These are phyloP conservation scores for Senecio squalidus DNA, from an alignment of 140 eudicot genomes.

Conservation along the genomic window DNA sequence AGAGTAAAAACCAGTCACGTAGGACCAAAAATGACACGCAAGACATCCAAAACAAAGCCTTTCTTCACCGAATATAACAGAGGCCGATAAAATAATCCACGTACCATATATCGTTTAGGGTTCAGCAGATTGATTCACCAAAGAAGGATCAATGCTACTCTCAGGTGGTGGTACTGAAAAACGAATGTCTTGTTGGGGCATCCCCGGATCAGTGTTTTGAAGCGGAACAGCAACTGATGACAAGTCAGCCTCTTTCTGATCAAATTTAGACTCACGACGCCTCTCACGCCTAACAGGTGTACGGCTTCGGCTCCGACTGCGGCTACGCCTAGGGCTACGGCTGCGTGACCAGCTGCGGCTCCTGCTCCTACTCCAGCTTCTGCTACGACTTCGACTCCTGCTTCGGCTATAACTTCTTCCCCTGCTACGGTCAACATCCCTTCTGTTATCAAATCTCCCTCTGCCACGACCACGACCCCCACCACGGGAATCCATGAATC, in stretches of 20 bases:
- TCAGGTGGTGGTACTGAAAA: constrained; percentile 18
- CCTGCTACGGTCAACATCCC: constrained; percentile 61
- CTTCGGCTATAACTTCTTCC: constrained; percentile 70
- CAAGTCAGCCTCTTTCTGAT: constrained; percentile 22
- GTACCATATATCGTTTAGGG: constrained; percentile 19
- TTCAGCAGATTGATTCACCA: constrained; percentile 19
- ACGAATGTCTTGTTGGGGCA: constrained; percentile 9
- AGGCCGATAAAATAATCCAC: neutral
- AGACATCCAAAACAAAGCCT: neutral
- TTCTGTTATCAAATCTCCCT: constrained; percentile 64
- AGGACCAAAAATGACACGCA: constrained; percentile 11
- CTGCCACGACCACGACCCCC: constrained; percentile 69
- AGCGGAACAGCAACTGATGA: constrained; percentile 3
- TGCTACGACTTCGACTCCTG: constrained; percentile 47
- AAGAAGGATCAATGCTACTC: constrained; percentile 5
- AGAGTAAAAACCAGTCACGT: neutral
- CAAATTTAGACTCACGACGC: constrained; percentile 28
- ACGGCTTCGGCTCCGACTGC: constrained; percentile 40
- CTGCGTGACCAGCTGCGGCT: constrained; percentile 37
- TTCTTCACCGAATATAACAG: neutral
- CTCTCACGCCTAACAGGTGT: constrained; percentile 35
- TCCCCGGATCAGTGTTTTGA: constrained; percentile 15
- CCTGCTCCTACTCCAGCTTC: constrained; percentile 37
- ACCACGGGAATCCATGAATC: constrained; percentile 61
- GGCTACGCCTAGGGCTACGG: constrained; percentile 41